phyloP scores from a whole-genome alignment of 495 filamentous ascomycete genomes.

The Penicillium chermesinum region DNA sequence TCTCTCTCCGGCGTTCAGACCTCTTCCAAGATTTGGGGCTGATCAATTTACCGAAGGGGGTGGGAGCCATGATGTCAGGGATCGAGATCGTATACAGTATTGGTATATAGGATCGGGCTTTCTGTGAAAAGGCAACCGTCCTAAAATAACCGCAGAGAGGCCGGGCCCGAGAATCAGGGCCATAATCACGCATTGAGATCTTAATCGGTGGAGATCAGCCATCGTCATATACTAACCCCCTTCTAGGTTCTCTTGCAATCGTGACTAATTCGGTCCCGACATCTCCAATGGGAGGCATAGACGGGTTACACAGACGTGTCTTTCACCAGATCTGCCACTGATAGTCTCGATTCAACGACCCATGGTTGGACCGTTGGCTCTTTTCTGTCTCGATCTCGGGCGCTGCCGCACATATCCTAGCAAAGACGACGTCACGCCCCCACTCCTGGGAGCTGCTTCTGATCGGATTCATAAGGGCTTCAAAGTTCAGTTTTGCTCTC shows the following conservation, averaged over 20 bases:
- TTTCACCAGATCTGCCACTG: background rate
- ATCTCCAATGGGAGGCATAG: background rate
- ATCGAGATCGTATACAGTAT: background rate
- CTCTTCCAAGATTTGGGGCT: too few species aligned
- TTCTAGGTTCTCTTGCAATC: constrained; percentile 11
- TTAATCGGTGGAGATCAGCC: constrained; percentile 11
- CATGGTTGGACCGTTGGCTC: background rate
- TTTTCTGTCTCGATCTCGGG: constrained; percentile 10
- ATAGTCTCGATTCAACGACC: background rate
- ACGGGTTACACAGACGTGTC: background rate
- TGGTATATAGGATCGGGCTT: background rate
- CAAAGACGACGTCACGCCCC: constrained; percentile 10
- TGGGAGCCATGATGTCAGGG: background rate
- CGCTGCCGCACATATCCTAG: constrained; percentile 3
- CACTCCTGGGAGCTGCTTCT: too few species aligned
- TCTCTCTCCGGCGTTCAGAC: background rate
- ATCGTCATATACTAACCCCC: constrained; percentile 10
- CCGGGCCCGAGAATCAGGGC: too few species aligned
- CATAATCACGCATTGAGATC: constrained; percentile 11
- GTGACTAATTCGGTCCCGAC: constrained; percentile 10
- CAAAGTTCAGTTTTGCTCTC: too few species aligned
- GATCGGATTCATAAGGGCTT: too few species aligned
- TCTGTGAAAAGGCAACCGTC: too few species aligned
- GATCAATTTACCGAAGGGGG: background rate
- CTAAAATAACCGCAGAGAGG: too few species aligned